Conservation (phyloP, 768 basidiomycete species). For the Suillus americanus region DNA sequence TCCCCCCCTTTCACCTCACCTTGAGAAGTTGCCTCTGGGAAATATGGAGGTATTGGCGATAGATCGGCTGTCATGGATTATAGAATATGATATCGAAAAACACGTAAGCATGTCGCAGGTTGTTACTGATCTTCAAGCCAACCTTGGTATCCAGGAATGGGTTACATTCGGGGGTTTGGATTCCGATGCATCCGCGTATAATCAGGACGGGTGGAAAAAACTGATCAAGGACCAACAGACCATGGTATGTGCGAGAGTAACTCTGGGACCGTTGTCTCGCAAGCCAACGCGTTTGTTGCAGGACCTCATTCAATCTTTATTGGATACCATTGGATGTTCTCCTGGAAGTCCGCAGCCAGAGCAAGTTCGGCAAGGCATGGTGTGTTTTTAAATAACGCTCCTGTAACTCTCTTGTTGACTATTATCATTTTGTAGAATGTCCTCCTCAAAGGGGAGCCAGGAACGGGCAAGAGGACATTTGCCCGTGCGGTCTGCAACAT, state of each 20-base stretch:
- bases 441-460: not conserved
- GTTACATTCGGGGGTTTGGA: not conserved
- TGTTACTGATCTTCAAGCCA: not conserved
- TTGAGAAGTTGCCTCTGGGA: not conserved
- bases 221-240: not conserved
- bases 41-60: not conserved
- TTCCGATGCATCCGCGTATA: not conserved
- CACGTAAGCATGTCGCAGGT: not conserved
- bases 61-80: not conserved
- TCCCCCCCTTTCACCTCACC: not conserved
- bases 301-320: not conserved
- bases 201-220: not conserved
- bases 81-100: not conserved
- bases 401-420: not conserved
- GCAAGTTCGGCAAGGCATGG: not conserved
- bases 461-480: not conserved
- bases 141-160: not conserved
- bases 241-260: not conserved
- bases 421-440: not conserved
- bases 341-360: not conserved
- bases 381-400: not conserved
- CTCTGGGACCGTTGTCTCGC: not conserved
- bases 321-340: not conserved
- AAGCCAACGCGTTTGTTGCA: not conserved
- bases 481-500: not conserved